Percentiles rank a stretch among this genome's conserved stretches.
phyloP scores from a whole-genome alignment of 1,139 yeast species.

The Candida neerlandica region DNA sequence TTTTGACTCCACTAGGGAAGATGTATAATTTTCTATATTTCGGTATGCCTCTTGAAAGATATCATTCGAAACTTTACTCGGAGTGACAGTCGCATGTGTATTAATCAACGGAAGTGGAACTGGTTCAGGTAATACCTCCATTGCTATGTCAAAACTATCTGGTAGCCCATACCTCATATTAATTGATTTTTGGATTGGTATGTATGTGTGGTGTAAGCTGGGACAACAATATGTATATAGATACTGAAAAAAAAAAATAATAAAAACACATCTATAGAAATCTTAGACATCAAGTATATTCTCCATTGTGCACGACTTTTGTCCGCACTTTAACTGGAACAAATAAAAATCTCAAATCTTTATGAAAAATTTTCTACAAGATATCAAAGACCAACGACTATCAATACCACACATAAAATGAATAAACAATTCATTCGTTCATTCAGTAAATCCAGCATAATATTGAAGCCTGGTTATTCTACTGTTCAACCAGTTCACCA shows the following conservation, averaged over 20 bases:
- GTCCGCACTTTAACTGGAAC: neutral
- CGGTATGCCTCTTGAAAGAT: conserved; percentile 10
- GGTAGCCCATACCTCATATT: conserved; percentile 30
- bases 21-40: conserved; percentile 11
- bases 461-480: conserved; percentile 69
- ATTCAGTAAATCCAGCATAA: conserved; percentile 45
- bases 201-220: neutral
- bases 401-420: conserved; percentile 16
- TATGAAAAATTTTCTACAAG: conserved; percentile 9
- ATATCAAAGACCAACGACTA: neutral
- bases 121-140: conserved; percentile 12
- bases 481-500: conserved; percentile 92
- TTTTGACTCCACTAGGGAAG: neutral
- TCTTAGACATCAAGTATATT: neutral
- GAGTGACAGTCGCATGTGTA: too few relatives aligned
- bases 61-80: neutral
- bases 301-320: neutral
- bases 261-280: too few relatives aligned
- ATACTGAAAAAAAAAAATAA: conserved; percentile 1
- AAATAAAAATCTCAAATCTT: too few relatives aligned
- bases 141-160: conserved; percentile 23
- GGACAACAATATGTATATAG: neutral
- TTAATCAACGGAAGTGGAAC: neutral
- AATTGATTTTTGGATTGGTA: neutral
- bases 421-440: conserved; percentile 37